Conservation (phyloP, 2,329 filamentous ascomycete species). For the Aspergillus fumigatiaffinis region DNA sequence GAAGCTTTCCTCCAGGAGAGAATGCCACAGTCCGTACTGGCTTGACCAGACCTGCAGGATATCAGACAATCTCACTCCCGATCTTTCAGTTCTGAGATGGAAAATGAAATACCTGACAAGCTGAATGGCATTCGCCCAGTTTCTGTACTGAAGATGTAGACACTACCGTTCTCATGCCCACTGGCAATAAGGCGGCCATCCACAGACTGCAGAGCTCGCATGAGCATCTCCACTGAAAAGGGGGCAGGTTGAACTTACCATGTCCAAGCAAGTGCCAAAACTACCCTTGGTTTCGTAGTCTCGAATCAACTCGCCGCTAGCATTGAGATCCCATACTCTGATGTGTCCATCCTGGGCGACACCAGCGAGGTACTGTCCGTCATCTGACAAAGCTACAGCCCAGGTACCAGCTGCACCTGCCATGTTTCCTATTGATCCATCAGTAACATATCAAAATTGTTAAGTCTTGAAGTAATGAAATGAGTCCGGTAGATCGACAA, state of each 20-base stretch:
- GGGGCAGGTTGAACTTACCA: conserved; percentile 48
- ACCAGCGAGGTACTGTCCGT: conserved; percentile 79
- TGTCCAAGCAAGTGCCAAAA: conserved; percentile 83
- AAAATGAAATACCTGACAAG: conserved; percentile 61
- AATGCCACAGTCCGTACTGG: conserved; percentile 83
- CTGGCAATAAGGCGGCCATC: conserved; percentile 86
- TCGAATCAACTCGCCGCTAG: conserved; percentile 59
- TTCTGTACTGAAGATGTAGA: conserved; percentile 95
- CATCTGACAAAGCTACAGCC: conserved; percentile 80
- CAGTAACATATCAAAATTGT: conserved; percentile 9
- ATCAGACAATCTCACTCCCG: conserved; percentile 14
- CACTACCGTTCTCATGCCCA: conserved; percentile 84
- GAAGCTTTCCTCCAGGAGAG: conserved; percentile 75
- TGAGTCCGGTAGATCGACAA: not conserved
- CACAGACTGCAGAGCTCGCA: conserved; percentile 45
- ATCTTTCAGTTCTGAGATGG: not conserved
- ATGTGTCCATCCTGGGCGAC: conserved; percentile 85
- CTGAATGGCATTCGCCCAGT: conserved; percentile 81
- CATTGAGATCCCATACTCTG: conserved; percentile 75
- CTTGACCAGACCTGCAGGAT: conserved; percentile 68
- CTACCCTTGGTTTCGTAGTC: conserved; percentile 90
- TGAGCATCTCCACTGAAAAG: conserved; percentile 8
- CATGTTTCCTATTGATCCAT: conserved; percentile 31
- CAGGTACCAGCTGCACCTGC: conserved; percentile 71
- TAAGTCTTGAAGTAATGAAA: conserved; percentile 1